Base-by-base conservation (phyloP, 768 basidiomycete species). In the Naganishia friedmannii region DNA sequence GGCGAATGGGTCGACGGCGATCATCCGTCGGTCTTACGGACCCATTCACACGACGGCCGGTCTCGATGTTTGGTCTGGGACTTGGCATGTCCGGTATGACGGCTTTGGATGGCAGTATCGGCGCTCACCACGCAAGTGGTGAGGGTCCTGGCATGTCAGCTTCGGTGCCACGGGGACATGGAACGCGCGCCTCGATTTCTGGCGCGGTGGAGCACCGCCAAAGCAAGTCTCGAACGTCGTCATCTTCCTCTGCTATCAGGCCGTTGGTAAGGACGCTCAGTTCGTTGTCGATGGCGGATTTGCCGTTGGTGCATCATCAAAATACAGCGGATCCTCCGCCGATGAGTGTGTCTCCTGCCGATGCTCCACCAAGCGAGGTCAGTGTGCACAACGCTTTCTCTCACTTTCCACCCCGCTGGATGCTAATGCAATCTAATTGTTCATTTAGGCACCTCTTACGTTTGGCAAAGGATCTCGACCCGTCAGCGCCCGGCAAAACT, bases 291-390 rank as follows among this genome's bases (percentile, higher is more conserved):
- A 56, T 77, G 29, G 56, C 67, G n/a, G 73, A 75, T 28, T 19
- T 72, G 7, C 53, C 56, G 19, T 46, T 37, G 55, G 55, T 56
- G 37, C 39, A 29, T 34, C 65, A 56, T 48, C 58, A 71, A 26
- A 58, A 31, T 34, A 51, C 31, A 26, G 68, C 66, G 46, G 72
- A 69, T 53, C 69, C 68, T 15, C 74, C 75, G 31, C 77, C 76
- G 26, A 78, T 78, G 77, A 70, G 56, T 39, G 77, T 78, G 13
- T 73, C 73, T 19, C 74, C 75, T 29, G 73, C 74, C 32, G 77
- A 78, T 73, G 77, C 76, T 13, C 77, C 77, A 4, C 73, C 77
- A 8, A 73, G 72, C 66, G 75, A 74, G 73, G 77, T 69, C 0
- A 51, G 68, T 34, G 4, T 12, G 1, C 29, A 56, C 15, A 15